Percentiles rank a stretch among this genome's conserved stretches.
phyloP scores from a whole-genome alignment of 805 yeast species.

The Starmera quercuum region DNA sequence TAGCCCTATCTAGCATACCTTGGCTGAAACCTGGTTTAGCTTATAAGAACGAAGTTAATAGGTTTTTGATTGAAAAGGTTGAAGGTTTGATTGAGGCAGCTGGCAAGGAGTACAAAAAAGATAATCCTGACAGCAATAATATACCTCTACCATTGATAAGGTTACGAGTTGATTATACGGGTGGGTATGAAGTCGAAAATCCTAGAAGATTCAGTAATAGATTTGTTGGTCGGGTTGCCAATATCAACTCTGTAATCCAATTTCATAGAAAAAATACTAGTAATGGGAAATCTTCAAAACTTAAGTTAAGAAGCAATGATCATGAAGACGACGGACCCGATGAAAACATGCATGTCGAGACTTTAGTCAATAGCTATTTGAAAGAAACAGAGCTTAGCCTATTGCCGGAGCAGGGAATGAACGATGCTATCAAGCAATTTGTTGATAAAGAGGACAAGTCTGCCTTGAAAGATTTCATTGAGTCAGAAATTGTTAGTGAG shows the following conservation, averaged over 20 bases:
- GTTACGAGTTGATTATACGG: conserved; percentile 79
- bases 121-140: conserved; percentile 25
- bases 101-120: conserved; percentile 34
- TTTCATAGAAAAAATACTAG: conserved; percentile 45
- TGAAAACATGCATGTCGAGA: conserved; percentile 47
- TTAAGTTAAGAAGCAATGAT: conserved; percentile 2
- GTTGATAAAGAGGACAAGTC: conserved; percentile 79
- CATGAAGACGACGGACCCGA: conserved; percentile 18
- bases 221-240: conserved; percentile 88
- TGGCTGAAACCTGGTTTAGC: conserved; percentile 54
- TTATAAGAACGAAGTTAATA: conserved; percentile 51
- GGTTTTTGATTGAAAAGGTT: conserved; percentile 54
- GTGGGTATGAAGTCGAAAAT: conserved; percentile 88
- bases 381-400: conserved; percentile 57
- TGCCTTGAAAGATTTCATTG: conserved; percentile 58
- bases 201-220: conserved; percentile 82
- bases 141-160: conserved; percentile 79
- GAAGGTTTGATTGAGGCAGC: conserved; percentile 62
- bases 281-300: conserved; percentile 2
- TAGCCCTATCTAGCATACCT: conserved; percentile 43
- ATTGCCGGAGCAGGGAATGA: conserved; percentile 69
- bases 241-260: conserved; percentile 76
- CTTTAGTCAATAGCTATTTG: conserved; percentile 55
- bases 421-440: conserved; percentile 61
- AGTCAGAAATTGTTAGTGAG: conserved; percentile 46